Evolutionary conservation across 495 filamentous ascomycete species (phyloP), one percentile per base, ranked within the genome.

Genomic region (Penicillium bialowiezense): DNA sequence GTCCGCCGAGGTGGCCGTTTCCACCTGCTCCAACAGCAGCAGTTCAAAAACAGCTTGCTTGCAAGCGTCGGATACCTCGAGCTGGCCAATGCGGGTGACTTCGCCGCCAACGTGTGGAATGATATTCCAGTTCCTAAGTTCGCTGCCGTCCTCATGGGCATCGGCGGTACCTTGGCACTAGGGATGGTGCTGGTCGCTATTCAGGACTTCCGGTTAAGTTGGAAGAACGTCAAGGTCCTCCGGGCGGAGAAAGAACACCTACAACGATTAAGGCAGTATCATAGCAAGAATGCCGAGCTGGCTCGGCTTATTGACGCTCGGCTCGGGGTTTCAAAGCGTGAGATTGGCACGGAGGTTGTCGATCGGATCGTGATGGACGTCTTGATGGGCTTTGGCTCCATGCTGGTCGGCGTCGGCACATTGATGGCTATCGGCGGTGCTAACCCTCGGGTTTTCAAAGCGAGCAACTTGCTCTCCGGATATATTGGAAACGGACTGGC

Each of bases 21-120:
- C 19, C 58, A 45, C 1, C 53, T 72, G 0, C 31, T 55, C 5
- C 54, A 59, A 35, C 67, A 68, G 29, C 55, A 58, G 8, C 68
- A 72, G 46, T 69, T 75, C 46, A 60, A 61, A 7, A 80, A 80
- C 58, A 75, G 63, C 41, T 61, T 80, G 1, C 67, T 78, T 15
- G 63, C 68, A 1, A 65, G 71, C 36, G 69, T 76, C 1, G 77
- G 74, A 1, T 76, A 69, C 41, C 66, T 80, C 23, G 77, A 80
- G 48, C 63, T 79, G 13, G 74, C 73, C 34, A 80, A 80, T 41
- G 75, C 73, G 0, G 73, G 67, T 2, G 77, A 80, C 51, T 78
- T 80, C 34, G 73, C 77, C 0, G 76, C 77, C 12, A 80, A 80
- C 34, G 72, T 77, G 6, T 80, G 74, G 75, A 80, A 80, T 36